phyloP scores from a whole-genome alignment of 331 rosid species.

The Malus hybrid region DNA sequence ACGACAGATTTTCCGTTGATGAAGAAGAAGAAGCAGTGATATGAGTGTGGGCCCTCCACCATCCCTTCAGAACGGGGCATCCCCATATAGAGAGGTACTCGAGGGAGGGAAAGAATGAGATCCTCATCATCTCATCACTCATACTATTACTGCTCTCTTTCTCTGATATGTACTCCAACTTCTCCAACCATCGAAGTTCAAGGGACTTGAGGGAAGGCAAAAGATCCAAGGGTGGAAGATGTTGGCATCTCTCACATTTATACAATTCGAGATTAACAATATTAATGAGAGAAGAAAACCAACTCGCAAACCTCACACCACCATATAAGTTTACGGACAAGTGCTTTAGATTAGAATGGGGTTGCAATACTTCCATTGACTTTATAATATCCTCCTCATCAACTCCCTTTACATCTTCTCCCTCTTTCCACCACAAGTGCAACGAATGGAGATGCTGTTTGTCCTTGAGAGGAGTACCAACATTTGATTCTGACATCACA shows the following conservation, averaged over 20 bases:
- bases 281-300: not conserved
- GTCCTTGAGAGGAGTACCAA: too few species aligned
- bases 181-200: accelerated
- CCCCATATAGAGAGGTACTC: accelerated
- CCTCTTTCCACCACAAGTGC: accelerated
- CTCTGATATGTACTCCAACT: not conserved
- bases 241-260: accelerated
- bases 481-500: not conserved
- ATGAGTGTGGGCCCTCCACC: not conserved
- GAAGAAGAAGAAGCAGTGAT: not conserved
- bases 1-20: too few species aligned
- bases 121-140: not conserved
- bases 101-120: conserved; percentile 4
- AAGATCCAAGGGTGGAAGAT: not conserved
- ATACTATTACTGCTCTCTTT: not conserved
- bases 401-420: accelerated
- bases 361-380: too few species aligned
- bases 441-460: not conserved
- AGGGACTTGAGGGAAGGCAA: not conserved
- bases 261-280: accelerated
- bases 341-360: too few species aligned
- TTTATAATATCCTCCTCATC: not conserved
- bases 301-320: too few species aligned
- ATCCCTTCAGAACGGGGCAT: not conserved
- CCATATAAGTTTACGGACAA: too few species aligned